phyloP scores from a whole-genome alignment of 164 flowering plant genomes.

The Sedum album region DNA sequence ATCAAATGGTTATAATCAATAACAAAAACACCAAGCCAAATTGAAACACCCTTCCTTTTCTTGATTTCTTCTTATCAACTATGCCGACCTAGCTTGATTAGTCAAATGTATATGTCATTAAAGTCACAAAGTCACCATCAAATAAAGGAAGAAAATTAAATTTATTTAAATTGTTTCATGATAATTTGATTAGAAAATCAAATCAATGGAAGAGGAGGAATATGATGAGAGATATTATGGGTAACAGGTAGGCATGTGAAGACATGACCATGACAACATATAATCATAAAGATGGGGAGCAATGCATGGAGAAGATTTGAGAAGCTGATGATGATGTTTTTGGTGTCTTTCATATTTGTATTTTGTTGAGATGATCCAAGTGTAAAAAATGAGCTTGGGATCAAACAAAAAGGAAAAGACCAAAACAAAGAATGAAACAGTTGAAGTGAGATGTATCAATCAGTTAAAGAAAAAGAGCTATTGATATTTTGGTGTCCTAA shows the following conservation, averaged over 20 bases:
- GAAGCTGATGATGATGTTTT: not conserved
- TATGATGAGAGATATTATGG: not conserved
- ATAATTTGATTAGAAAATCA: not conserved
- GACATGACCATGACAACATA: not conserved
- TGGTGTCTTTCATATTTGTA: not conserved
- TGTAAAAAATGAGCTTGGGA: not conserved
- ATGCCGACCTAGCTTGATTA: not conserved
- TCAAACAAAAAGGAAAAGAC: not conserved
- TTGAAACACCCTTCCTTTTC: not conserved
- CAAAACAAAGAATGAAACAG: not conserved
- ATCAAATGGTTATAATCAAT: not conserved
- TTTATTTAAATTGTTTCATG: not conserved
- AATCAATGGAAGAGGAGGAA: not conserved
- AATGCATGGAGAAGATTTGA: not conserved
- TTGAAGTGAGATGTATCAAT: not conserved
- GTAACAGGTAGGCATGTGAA: not conserved
- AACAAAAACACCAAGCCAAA: not conserved
- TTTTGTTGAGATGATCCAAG: not conserved
- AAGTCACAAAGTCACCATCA: constrained; percentile 1
- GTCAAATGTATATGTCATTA: no score
- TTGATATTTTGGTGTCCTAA: not conserved
- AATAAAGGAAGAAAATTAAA: not conserved
- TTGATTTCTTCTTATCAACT: not conserved
- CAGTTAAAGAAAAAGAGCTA: not conserved
- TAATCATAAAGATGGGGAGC: not conserved